Evolutionary conservation across 495 filamentous ascomycete species (phyloP), one percentile per base, ranked within the genome.

Genomic region (Podospora comata): DNA sequence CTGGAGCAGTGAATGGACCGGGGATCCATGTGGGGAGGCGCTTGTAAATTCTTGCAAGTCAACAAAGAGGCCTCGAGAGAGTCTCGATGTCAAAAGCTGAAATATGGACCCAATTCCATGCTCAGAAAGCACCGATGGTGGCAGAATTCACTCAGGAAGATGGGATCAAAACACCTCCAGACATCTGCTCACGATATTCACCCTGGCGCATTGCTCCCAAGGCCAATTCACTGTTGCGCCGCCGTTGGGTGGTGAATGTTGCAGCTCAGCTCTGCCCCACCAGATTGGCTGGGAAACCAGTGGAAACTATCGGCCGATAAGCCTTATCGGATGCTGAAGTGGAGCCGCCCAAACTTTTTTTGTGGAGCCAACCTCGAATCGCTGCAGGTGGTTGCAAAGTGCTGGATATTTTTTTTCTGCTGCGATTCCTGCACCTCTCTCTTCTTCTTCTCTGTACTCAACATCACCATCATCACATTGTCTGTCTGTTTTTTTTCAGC

Each of bases 311-410:
- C 23, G 28, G 34, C 28, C 64, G 74, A 76, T 76, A 74, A 73
- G 58, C 13, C 65, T 75, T 75, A 75, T 76, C 74, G 64, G 48
- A 27, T 18, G 9, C 19, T 30, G 19, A 65, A 62, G 53, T 62
- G 69, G 65, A 65, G 72, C 68, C 64, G 39, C 55, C 19, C 56
- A 55, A 70, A 69, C 39, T 62, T 71, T 70, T 74, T 69, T 63
- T 70, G 73, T 68, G 44, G 73, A 67, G 61, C 66, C 59, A 28
- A 59, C 59, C 63, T 64, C 39, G 23, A 20, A 63, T 63, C 7
- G 61, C 61, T 39, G 20, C 61, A 48, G 28, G 39, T 48, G 5
- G 30, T 15, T 63, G 19, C n/a, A 32, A 28, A 39, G 16, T 57
- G 39, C 39, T 57, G 64, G 23, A 68, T 54, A 66, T 66, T 68